Base-by-base conservation (phyloP, 176 grass and related monocot species). In the Leersia perrieri region DNA sequence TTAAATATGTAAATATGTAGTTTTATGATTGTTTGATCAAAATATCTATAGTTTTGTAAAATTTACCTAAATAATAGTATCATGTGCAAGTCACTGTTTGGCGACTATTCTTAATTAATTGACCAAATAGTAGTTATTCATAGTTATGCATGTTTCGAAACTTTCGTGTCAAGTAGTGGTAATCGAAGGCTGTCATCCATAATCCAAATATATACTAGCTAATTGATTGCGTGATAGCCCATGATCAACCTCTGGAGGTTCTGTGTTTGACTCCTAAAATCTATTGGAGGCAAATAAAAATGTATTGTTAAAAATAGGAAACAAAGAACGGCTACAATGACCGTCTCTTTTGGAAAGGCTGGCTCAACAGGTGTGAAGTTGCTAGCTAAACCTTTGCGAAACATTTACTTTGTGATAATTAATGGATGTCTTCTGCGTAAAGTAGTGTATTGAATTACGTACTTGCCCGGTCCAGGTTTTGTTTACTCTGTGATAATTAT, bases 241-340 rank as follows among this genome's bases (percentile, higher is more conserved):
- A 18, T 5, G 9, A 49, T 49, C 22, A 70, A 27, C 1, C 20
- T 53, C 14, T 63, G 16, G 18, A 64, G 51, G 33, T 0, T 9
- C 3, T 6, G n/a, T n/a, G 35, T 77, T 77, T 78, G n/a, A 78
- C 38, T 47, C 35, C 2, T 45, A 77, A 33, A 10, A 28, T 34
- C 25, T 36, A 55, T 53, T 82, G 55, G 20, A 11, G 12, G 14
- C 33, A 57, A 63, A 57, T 36, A 20, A 58, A 88, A 83, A 73
- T 65, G 3, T 23, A 33, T 33, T 44, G 80, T 75, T 71, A 55
- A 66, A 27, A 78, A 83, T n/a, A 40, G 33, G 20, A 26, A 55
- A 27, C 32, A 82, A 82, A 82, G 79, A 78, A 88, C 47, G 80
- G 86, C 68, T 78, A 5, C 11, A 72, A 72, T 25, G 27, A 16